Conservation (phyloP, 2,329 filamentous ascomycete genomes). For the Lasiodiplodia theobromae region DNA sequence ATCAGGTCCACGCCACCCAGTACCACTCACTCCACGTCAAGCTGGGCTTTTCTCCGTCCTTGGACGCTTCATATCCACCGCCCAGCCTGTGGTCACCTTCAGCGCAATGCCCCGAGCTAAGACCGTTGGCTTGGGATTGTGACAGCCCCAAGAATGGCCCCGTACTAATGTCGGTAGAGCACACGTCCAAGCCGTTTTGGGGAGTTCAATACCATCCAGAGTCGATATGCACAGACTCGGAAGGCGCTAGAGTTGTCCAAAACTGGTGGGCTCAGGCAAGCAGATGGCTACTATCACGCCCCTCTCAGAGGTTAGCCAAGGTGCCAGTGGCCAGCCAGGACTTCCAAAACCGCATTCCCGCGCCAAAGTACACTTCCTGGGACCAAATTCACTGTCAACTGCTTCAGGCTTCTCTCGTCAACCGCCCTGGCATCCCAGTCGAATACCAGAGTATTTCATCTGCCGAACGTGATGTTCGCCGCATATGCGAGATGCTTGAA, state of each 20-base stretch:
- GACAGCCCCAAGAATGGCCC: constrained; percentile 56
- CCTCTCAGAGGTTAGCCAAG: not conserved
- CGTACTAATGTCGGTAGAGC: constrained; percentile 80
- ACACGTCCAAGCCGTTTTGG: constrained; percentile 76
- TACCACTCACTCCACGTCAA: constrained; percentile 72
- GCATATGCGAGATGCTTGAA: constrained; percentile 43
- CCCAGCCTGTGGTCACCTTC: constrained; percentile 49
- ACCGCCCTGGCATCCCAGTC: not conserved
- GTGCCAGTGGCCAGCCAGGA: not conserved
- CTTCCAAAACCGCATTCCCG: not conserved
- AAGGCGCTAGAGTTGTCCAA: constrained; percentile 68
- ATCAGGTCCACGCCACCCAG: constrained; percentile 72
- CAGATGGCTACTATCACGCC: constrained; percentile 61
- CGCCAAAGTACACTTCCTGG: not conserved
- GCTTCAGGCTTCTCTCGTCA: not conserved
- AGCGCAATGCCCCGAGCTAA: constrained; percentile 38
- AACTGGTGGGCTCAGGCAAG: constrained; percentile 78
- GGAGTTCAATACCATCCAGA: constrained; percentile 92
- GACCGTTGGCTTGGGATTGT: constrained; percentile 58
- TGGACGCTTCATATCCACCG: constrained; percentile 35
- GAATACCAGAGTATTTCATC: not conserved
- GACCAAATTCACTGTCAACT: not conserved
- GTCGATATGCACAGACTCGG: constrained; percentile 79
- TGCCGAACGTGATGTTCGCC: constrained; percentile 1
- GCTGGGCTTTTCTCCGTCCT: constrained; percentile 47